Evolutionary conservation across 2,329 filamentous ascomycete genomes (phyloP), one percentile per base, ranked within the genome.

Genomic region (Scedosporium boydii): DNA sequence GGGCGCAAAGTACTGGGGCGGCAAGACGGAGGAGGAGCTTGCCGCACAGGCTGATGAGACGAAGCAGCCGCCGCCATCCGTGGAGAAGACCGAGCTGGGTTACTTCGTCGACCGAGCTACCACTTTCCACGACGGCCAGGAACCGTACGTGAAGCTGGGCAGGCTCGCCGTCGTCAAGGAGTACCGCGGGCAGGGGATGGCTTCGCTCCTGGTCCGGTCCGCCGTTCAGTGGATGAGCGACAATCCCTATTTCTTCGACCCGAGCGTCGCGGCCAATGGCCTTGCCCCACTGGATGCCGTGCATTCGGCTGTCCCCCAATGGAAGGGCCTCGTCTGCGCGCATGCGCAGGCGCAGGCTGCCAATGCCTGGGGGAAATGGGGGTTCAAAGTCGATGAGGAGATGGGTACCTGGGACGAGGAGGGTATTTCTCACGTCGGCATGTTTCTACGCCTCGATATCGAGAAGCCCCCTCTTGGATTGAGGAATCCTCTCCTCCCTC

Each of bases 331-430:
- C 53, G 79, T 93, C 6, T 86, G 91, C 70, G 82, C 89, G 26
- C 93, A 97, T 77, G 89, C 91, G 3, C 92, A 96, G 76, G 80
- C 82, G 62, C 73, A 78, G 38, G 85, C 89, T 14, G 80, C 85
- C 66, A 75, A 74, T 29, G 78, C 87, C 67, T 98, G 92, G 85
- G 75, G 77, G 69, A 82, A 79, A 69, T 82, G 87, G 74, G 92
- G 91, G 0, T 97, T 96, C 72, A 75, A 78, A 65, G 77, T 83
- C 9, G 92, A 97, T 73, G 81, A 89, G 69, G 78, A 75, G 9
- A 84, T 93, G 83, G 90, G 90, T 0, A 80, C 73, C 38, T 97
- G 92, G 91, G 79, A 81, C 65, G 92, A 97, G 73, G 91, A 95
- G 70, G 90, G 89, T 3, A 93, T 96, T 62, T 79, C 83, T 66